Evolutionary conservation across 2,329 filamentous ascomycete species (phyloP), one percentile per base, ranked within the genome.

Genomic region (Xylariaceae sp.): DNA sequence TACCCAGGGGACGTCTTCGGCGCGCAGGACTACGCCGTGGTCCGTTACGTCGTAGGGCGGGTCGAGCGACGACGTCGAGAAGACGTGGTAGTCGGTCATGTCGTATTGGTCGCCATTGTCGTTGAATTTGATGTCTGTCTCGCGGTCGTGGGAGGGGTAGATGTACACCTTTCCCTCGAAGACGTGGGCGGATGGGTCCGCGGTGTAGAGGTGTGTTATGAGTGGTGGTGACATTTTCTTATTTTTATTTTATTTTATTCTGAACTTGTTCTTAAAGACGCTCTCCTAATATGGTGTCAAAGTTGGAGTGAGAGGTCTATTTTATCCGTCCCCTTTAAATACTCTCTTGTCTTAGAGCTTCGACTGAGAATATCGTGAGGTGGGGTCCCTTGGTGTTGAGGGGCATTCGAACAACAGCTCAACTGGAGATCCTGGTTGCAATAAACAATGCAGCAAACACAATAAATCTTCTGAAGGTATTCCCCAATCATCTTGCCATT

Each of bases 21-120:
- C 77, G 51, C 79, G 80, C 36, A 94, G 82, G 12, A 65, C 61
- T 2, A 89, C 79, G 67, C 89, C 89, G 75, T 92, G 89, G 76
- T 92, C 90, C 17, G 81, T 87, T 2, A 92, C 87, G 19, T 79
- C 77, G 58, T 80, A 81, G 21, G 85, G 76, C 1, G 80, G 77
- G 53, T 84, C 81, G 56, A 84, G 74, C 24, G 76, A 78, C 9
- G 73, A 65, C 23, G 75, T 76, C 63, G 83, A 87, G 74, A 92
- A 87, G 71, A 93, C 90, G 74, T 92, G 89, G 80, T 93, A 93
- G 78, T 93, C 90, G 53, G 77, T 81, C 90, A 92, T 93, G 77
- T 91, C 90, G 73, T 92, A 92, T 72, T 92, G 90, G 76, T 92
- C 89, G 70, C 90, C 90, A 80, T 92, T 91, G 80, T 92, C 89